phyloP scores from a whole-genome alignment of 208 protist species.

The Vickermania ingenoplastis region DNA sequence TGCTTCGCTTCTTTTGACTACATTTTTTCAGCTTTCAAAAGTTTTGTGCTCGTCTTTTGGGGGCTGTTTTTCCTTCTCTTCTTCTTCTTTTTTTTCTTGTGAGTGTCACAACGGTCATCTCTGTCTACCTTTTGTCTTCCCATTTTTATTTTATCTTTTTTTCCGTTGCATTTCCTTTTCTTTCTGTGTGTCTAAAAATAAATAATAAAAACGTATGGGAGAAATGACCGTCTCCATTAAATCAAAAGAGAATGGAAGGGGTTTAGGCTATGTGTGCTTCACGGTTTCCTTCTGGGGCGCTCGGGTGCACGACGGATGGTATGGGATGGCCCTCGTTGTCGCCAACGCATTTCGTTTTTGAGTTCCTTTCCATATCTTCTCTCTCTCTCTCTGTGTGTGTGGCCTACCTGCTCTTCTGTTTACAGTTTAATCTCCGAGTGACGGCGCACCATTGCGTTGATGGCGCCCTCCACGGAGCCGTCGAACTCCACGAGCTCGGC shows the following conservation, averaged over 20 bases:
- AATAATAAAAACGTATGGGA: conserved; percentile 4
- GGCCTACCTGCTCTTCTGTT: too few species aligned
- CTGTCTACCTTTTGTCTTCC: conserved; percentile 4
- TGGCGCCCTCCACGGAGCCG: conserved; percentile 34
- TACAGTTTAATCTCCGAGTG: conserved; percentile 52
- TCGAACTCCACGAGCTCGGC: conserved; percentile 48
- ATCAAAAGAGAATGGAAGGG: too few species aligned
- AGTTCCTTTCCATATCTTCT: too few species aligned
- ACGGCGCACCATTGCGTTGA: conserved; percentile 41
- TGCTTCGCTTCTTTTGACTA: too few species aligned
- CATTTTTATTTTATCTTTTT: conserved; percentile 3
- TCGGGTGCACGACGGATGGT: too few species aligned
- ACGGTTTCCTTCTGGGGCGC: too few species aligned
- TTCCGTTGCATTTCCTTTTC: conserved; percentile 1
- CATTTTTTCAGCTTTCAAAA: too few species aligned
- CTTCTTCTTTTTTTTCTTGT: conserved; percentile 2
- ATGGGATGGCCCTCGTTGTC: too few species aligned
- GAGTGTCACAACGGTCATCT: not conserved
- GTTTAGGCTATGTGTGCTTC: too few species aligned
- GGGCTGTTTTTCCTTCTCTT: not conserved
- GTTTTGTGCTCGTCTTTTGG: too few species aligned
- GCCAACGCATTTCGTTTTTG: too few species aligned
- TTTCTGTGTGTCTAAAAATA: not conserved
- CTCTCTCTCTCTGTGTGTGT: too few species aligned
- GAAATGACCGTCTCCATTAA: not conserved